These are phyloP conservation scores for Epichloe festucae DNA, from an alignment of 2,329 filamentous ascomycete genomes.

Conservation along the genomic window DNA sequence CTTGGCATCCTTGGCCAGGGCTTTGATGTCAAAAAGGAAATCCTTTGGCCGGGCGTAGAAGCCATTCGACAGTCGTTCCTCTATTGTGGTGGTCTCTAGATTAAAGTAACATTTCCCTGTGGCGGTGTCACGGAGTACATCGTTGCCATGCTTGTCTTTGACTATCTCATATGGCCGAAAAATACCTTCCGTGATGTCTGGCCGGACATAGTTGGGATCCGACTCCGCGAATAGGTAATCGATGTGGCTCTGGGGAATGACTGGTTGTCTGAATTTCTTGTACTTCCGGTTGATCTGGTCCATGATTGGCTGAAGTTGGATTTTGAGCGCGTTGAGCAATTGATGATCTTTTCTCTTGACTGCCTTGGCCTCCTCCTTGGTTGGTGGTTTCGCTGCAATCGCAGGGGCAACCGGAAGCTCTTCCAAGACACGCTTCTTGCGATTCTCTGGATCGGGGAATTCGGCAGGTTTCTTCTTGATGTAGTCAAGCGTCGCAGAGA, in stretches of 20 bases:
- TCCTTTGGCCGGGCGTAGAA: slow-evolving; percentile 88
- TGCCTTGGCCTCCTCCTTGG: slow-evolving; percentile 67
- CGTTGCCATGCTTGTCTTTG: slow-evolving; percentile 65
- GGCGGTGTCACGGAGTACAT: slow-evolving; percentile 60
- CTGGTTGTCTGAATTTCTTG: slow-evolving; percentile 71
- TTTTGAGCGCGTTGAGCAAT: slow-evolving; percentile 75
- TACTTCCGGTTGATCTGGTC: slow-evolving; percentile 89
- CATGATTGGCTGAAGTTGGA: slow-evolving; percentile 87
- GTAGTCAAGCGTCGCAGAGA: slow-evolving; percentile 59
- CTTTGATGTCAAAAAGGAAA: slow-evolving; percentile 77
- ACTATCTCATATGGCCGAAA: slow-evolving; percentile 67
- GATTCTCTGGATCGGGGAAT: slow-evolving; percentile 74
- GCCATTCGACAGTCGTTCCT: slow-evolving; percentile 91
- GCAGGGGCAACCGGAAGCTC: slow-evolving; percentile 62
- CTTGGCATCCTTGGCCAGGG: slow-evolving; percentile 72
- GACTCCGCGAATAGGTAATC: slow-evolving; percentile 75
- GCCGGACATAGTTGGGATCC: slow-evolving; percentile 55
- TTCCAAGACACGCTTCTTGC: slow-evolving; percentile 76
- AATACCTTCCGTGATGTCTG: slow-evolving; percentile 40
- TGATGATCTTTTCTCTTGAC: slow-evolving; percentile 75
- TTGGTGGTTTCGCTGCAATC: slow-evolving; percentile 51
- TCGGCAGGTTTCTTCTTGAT: slow-evolving; percentile 68
- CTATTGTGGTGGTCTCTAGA: slow-evolving; percentile 80
- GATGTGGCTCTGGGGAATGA: slow-evolving; percentile 62
- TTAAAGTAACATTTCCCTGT: slow-evolving; percentile 90